Percentiles rank a stretch among this genome's conserved stretches.
These are phyloP conservation scores for Aspergillus ustus DNA, from an alignment of 2,329 filamentous ascomycete genomes.

Conservation along the genomic window DNA sequence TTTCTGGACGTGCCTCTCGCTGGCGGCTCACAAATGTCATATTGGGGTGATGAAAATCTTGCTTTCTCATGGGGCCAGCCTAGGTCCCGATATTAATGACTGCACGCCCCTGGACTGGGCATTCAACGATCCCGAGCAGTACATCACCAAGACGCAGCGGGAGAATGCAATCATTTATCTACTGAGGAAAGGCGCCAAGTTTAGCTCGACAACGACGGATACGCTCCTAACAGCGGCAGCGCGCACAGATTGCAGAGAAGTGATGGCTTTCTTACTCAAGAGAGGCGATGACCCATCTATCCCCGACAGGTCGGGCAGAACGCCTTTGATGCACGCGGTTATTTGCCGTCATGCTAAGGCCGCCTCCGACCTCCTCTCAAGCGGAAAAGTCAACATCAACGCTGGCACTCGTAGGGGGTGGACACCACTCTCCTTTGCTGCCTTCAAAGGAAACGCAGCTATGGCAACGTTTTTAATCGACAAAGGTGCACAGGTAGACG, in stretches of 20 bases:
- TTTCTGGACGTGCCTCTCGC: background rate
- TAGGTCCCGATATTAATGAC: background rate
- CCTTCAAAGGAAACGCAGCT: background rate
- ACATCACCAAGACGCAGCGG: too few relatives aligned
- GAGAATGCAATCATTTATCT: background rate
- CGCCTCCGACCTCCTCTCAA: background rate
- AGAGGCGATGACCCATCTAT: background rate
- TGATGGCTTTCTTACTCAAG: background rate
- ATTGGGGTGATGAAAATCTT: background rate
- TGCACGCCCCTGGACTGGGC: background rate
- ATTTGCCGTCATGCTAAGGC: background rate
- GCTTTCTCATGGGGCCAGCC: background rate
- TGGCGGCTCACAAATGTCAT: background rate
- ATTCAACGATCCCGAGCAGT: background rate
- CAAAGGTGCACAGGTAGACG: too few relatives aligned
- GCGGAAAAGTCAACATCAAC: background rate
- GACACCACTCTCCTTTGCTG: background rate
- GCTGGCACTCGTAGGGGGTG: background rate
- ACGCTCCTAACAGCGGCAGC: background rate
- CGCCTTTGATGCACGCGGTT: background rate
- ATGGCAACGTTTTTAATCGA: too few relatives aligned
- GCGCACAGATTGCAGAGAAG: background rate
- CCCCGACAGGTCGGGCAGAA: background rate
- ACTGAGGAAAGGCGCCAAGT: background rate
- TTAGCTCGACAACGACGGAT: background rate